Conservation (phyloP, 768 basidiomycete genomes). For the Boletus speciosus region DNA sequence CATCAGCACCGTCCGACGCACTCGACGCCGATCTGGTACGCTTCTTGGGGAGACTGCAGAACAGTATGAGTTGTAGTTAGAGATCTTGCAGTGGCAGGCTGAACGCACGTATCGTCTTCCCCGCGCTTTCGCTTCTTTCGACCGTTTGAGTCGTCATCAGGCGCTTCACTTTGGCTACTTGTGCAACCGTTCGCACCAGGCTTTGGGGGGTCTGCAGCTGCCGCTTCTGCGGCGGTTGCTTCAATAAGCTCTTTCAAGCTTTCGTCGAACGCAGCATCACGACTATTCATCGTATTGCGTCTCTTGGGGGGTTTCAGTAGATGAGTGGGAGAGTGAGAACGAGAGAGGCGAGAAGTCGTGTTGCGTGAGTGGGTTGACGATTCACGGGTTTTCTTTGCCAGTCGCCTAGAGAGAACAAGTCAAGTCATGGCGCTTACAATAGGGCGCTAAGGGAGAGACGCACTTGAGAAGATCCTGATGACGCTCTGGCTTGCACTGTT, state of each 20-base stretch:
- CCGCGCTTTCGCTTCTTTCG: constrained; percentile 73
- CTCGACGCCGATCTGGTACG: constrained; percentile 75
- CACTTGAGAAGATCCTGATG: constrained; percentile 82
- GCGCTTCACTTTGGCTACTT: constrained; percentile 39
- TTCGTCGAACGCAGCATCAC: constrained; percentile 92
- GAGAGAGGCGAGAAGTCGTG: constrained; percentile 60
- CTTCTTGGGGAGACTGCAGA: constrained; percentile 53
- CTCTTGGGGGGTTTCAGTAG: constrained; percentile 74
- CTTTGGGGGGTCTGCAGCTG: constrained; percentile 44
- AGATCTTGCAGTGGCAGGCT: background rate
- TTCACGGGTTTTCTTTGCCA: constrained; percentile 59
- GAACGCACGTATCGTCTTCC: constrained; percentile 67
- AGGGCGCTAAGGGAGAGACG: constrained; percentile 30
- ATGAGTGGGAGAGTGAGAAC: constrained; percentile 66
- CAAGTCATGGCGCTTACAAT: constrained; percentile 16
- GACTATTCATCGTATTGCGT: constrained; percentile 95
- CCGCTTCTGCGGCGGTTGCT: constrained; percentile 69
- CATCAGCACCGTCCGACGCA: constrained; percentile 55
- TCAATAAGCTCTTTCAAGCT: constrained; percentile 76
- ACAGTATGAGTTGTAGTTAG: constrained; percentile 9
- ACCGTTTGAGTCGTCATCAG: constrained; percentile 48
- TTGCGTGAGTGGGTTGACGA: constrained; percentile 62
- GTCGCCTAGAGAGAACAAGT: constrained; percentile 44
- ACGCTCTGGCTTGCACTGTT: constrained; percentile 83
- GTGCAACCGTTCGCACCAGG: constrained; percentile 35